Evolutionary conservation across 805 yeast species (phyloP), one percentile per base, ranked within the genome.

Genomic region (Yarrowia sp.): DNA sequence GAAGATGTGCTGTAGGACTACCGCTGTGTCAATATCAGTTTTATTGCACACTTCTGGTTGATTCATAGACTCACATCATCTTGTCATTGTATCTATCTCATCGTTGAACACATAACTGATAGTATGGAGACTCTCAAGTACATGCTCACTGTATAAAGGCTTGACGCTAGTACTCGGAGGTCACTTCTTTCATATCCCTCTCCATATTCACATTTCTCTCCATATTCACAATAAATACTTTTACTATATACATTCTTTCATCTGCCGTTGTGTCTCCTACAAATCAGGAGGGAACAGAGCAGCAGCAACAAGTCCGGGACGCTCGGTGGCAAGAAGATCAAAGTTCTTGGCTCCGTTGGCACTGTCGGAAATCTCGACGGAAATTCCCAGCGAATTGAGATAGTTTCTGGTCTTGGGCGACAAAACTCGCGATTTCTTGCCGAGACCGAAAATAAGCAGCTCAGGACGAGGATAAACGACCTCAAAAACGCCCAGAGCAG

Each of bases 391-490:
- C 7, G 79, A 76, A 33, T 83, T 81, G 68, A 91, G 81, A 69
- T 74, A 77, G 46, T 77, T 76, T 58, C 84, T 79, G 61, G 88
- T 87, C 10, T 75, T 71, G n/a, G 86, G 87, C 42, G 87, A 83
- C 71, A 91, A 78, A 76, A 89, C 81, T 56, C 95, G 80, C 2
- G 90, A 82, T 69, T 83, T 81, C 68, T 80, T 79, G 0, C 96
- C 96, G 30, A 89, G 78, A 0, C 96, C 96, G 17, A 90, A 77
- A 9, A 90, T 87, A 58, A 89, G 72, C 53, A 91, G 79, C 73
- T 91, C 96, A 0, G 96, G 96, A 73, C 87, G 86, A 3, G 96
- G 96, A 74, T 87, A 86, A 1, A 88, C 76, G 8, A 86, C 78
- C 19, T 81, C 82, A 68, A 88, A 81, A 4, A 88, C 74, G 14